Base-by-base conservation (phyloP, 1,284 basidiomycete genomes). In the Malassezia dermatis region DNA sequence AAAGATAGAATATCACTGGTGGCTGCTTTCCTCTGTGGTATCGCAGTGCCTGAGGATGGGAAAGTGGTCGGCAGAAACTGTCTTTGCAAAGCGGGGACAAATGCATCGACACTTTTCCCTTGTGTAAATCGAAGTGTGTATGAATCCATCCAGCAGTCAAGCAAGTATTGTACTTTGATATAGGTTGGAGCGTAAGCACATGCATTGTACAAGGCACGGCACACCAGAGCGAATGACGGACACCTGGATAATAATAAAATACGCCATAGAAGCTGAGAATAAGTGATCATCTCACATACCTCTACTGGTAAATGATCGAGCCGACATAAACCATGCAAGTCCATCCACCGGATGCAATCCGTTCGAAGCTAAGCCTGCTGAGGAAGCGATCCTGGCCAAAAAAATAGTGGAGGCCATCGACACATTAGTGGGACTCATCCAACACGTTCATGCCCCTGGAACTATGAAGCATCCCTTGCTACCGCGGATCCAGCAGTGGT, bases 71-170 rank as follows among this genome's bases (percentile, higher is more conserved):
- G 55, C 1, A 48, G 1, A 26, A 57, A 57, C 32, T 26, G 34
- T 13, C 26, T 21, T 10, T 35, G n/a, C 10, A 55, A 19, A 15
- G 40, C 31, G 7, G 48, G 47, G 2, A 47, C 43, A 11, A 26
- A 7, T 1, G 34, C 31, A 34, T 44, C 34, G 0, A 17, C 17
- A 13, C 27, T 19, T 8, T 8, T n/a, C 12, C 35, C 41, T 1
- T 27, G 21, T 5, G 40, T 44, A 30, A 55, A 55, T 11, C 53
- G 47, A 8, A 55, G 47, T 4, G 43, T 35, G 13, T 57, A 57
- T 11, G 55, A 57, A 41, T 57, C 55, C 8, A 57, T 44, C 55
- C 55, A 57, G 21, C 32, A 41, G 21, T 50, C 40, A 12, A 57
- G 26, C 4, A 57, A 26, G 32, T 28, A 57, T 23, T 57, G 49